A percentile compares a stretch with the other conserved stretches of the same genome.
Evolutionary conservation across 1,284 basidiomycete species (phyloP).

Genomic region (Puccinia coronata): DNA sequence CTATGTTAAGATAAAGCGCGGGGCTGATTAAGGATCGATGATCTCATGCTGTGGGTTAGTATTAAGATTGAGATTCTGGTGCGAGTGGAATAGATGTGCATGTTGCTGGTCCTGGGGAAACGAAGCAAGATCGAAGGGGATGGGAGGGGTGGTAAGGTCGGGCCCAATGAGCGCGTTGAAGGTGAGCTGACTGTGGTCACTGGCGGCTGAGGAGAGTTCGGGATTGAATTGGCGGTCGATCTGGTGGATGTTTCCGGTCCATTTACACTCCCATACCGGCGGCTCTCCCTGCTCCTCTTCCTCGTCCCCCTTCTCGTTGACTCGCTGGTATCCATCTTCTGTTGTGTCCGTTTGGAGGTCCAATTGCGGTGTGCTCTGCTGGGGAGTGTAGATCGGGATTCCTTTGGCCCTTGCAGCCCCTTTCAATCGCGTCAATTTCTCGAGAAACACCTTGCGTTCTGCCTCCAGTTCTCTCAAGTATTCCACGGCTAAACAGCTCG

Average conservation of each 20-base stretch:
- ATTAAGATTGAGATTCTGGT: neutral
- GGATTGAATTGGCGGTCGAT: constrained; percentile 5
- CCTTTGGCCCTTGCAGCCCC: neutral
- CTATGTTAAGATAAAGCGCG: neutral
- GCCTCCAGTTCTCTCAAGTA: constrained; percentile 36
- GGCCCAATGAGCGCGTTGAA: neutral
- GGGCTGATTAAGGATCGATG: neutral
- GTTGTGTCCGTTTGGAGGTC: neutral
- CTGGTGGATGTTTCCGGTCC: constrained; percentile 10
- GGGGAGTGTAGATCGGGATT: neutral
- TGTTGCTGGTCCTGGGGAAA: neutral
- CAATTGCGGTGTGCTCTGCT: neutral
- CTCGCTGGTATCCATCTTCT: neutral
- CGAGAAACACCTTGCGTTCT: constrained; percentile 9
- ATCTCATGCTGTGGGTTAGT: neutral
- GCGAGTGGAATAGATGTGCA: neutral
- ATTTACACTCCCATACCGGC: constrained; percentile 10
- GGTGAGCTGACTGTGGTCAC: neutral
- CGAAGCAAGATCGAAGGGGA: neutral
- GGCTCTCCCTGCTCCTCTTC: neutral
- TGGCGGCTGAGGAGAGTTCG: neutral
- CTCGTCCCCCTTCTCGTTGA: no score
- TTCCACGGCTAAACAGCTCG: constrained; percentile 29
- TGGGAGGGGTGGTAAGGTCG: neutral
- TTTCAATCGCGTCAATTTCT: constrained; percentile 9